phyloP scores from a whole-genome alignment of 2,329 filamentous ascomycete species.

The Fusarium sterilihyphosum region DNA sequence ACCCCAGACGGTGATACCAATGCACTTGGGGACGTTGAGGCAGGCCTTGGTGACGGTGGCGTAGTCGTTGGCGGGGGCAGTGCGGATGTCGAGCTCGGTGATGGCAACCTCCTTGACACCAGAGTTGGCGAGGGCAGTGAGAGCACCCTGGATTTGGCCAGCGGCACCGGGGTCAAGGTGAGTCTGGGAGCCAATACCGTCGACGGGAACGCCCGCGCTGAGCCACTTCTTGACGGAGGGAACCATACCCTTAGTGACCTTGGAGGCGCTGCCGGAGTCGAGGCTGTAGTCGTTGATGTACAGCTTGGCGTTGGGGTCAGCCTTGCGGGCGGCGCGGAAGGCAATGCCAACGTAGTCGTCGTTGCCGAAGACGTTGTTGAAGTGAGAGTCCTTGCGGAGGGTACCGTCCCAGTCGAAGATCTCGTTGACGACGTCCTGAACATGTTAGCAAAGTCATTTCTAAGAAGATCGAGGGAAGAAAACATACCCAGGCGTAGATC shows the following conservation, averaged over 20 bases:
- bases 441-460: conserved; percentile 35
- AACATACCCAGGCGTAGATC: conserved; percentile 49
- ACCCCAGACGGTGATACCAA: conserved; percentile 73
- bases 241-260: conserved; percentile 66
- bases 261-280: conserved; percentile 67
- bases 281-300: conserved; percentile 83
- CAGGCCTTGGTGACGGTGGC: conserved; percentile 68
- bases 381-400: conserved; percentile 67
- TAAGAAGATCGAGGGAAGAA: rapidly evolving
- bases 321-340: conserved; percentile 73
- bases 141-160: conserved; percentile 56
- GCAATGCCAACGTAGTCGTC: conserved; percentile 76
- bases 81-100: conserved; percentile 75
- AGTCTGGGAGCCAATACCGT: conserved; percentile 67
- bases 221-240: conserved; percentile 71
- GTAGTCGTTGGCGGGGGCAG: conserved; percentile 66
- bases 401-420: conserved; percentile 70
- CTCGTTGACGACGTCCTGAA: conserved; percentile 69
- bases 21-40: conserved; percentile 65
- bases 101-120: conserved; percentile 68
- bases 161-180: conserved; percentile 54
- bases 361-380: conserved; percentile 74
- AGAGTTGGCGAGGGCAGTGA: conserved; percentile 62
- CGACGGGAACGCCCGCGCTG: conserved; percentile 61
- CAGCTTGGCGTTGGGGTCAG: conserved; percentile 74